Percentiles rank a stretch among this genome's conserved stretches.
Conservation (phyloP, 768 basidiomycete species). For the Roridomyces roridus region DNA sequence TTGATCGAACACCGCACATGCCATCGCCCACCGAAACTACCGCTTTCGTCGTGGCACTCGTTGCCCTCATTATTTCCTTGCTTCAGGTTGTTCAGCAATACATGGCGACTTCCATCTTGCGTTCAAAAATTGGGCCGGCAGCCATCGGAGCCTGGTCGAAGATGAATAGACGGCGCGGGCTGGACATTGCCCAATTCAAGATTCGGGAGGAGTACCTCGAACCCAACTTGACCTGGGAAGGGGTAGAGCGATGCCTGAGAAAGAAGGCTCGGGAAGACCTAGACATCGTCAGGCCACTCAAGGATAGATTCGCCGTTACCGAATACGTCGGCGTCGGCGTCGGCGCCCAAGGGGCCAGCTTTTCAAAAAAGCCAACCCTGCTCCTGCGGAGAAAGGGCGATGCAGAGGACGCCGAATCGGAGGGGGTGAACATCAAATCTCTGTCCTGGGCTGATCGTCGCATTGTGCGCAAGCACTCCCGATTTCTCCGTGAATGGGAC, state of each 20-base stretch:
- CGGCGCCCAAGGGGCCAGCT: too few species aligned
- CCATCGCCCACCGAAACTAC: neutral
- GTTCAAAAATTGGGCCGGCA: neutral
- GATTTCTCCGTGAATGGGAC: neutral
- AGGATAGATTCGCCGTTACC: too few species aligned
- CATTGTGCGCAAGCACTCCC: too few species aligned
- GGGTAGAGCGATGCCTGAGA: too few species aligned
- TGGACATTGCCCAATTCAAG: neutral
- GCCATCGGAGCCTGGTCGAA: neutral
- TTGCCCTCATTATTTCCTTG: neutral
- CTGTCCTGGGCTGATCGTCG: too few species aligned
- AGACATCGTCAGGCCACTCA: too few species aligned
- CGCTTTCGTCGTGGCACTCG: slow-evolving; percentile 2
- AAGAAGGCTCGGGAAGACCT: neutral
- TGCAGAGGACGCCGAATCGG: too few species aligned
- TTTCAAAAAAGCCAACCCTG: too few species aligned
- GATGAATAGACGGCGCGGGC: neutral
- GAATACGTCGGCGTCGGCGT: too few species aligned
- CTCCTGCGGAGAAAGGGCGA: too few species aligned
- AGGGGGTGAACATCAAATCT: neutral
- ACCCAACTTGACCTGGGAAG: neutral
- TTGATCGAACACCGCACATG: too few species aligned
- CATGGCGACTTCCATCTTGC: neutral
- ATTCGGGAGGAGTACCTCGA: neutral
- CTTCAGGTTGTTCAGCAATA: slow-evolving; percentile 8